Evolutionary conservation across 495 filamentous ascomycete genomes (phyloP).

Genomic region (Penicillium arizonense): DNA sequence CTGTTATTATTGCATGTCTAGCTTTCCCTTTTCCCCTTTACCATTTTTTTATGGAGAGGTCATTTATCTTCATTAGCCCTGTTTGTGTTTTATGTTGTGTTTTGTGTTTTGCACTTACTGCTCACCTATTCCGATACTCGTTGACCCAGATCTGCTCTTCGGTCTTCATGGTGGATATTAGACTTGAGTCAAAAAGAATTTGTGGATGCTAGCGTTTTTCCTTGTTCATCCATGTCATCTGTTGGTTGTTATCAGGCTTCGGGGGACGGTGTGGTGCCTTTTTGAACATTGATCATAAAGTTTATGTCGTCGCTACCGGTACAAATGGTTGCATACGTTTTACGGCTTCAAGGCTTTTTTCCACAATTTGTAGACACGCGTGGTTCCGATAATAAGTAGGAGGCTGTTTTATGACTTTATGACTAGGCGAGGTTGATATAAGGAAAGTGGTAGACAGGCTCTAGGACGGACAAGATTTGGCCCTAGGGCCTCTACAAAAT

Average conservation of each 20-base stretch:
- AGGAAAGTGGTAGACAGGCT: too few species aligned
- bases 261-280: not conserved
- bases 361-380: too few species aligned
- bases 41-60: not conserved
- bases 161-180: constrained; percentile 33
- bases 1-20: constrained; percentile 18
- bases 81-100: not conserved
- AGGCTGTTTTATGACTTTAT: too few species aligned
- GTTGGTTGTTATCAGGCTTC: not conserved
- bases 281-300: not conserved
- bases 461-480: too few species aligned
- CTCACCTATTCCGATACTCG: constrained; percentile 1
- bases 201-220: constrained; percentile 14
- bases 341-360: too few species aligned
- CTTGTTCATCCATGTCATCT: constrained; percentile 7
- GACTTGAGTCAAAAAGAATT: constrained; percentile 19
- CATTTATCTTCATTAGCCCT: constrained; percentile 6
- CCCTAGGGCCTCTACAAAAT: too few species aligned
- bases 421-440: too few species aligned
- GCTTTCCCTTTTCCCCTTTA: constrained; percentile 10
- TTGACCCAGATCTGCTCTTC: constrained; percentile 16
- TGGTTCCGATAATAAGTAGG: too few species aligned
- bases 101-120: not conserved
- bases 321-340: too few species aligned
- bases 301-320: too few species aligned